Conservation (phyloP, 768 basidiomycete genomes). For the Suillus occidentalis region DNA sequence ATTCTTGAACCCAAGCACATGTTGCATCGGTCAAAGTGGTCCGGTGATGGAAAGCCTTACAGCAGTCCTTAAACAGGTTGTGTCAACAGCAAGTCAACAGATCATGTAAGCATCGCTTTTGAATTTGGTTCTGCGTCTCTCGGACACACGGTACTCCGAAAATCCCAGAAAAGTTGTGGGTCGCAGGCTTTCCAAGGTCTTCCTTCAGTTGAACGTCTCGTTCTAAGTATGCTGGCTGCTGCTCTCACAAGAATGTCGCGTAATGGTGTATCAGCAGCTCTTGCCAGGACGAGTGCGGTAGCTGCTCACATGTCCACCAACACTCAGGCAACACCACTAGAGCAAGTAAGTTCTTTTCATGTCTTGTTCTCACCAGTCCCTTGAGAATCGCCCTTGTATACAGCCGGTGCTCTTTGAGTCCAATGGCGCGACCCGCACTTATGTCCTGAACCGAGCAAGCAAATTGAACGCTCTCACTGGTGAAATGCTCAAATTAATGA, state of each 20-base stretch:
- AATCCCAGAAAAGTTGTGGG: neutral
- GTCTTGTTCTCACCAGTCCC: neutral
- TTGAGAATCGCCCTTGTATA: constrained; percentile 18
- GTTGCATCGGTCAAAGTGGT: neutral
- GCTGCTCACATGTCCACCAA: constrained; percentile 36
- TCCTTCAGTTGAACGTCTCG: neutral
- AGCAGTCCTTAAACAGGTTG: neutral
- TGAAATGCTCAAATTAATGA: constrained; percentile 71
- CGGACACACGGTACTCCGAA: constrained; percentile 3
- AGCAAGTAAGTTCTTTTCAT: constrained; percentile 23
- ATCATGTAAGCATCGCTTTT: constrained; percentile 1
- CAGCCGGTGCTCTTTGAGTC: constrained; percentile 69
- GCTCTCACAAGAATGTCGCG: constrained; percentile 30
- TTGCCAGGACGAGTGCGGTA: constrained; percentile 32
- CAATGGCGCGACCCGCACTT: constrained; percentile 60
- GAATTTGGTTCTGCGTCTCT: neutral
- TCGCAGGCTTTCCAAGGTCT: neutral
- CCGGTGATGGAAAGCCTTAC: neutral
- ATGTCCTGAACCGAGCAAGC: constrained; percentile 74
- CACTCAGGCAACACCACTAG: constrained; percentile 14
- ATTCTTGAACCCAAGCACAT: constrained; percentile 50
- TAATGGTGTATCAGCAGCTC: constrained; percentile 25
- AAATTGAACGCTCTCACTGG: constrained; percentile 84
- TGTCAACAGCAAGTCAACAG: neutral
- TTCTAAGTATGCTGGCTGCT: constrained; percentile 26